Percentiles rank a stretch among this genome's conserved stretches.
phyloP scores from a whole-genome alignment of 305 asterid genomes.

The Fraxinus velutina region DNA sequence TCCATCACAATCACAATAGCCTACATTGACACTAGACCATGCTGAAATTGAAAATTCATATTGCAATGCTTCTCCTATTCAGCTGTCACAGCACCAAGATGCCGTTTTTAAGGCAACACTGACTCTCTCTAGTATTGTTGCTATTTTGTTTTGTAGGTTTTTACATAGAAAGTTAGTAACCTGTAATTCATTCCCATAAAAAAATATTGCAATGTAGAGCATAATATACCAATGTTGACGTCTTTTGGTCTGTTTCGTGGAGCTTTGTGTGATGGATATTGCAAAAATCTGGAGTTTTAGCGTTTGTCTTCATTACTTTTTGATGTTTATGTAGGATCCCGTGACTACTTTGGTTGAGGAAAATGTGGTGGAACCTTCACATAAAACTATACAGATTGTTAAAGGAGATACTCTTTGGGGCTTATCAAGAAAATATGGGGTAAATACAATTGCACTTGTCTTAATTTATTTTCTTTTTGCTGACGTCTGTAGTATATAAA shows the following conservation, averaged over 20 bases:
- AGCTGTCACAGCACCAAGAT: not conserved
- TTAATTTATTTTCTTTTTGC: not conserved
- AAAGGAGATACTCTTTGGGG: constrained; percentile 45
- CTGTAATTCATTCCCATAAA: not conserved
- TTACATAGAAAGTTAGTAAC: not conserved
- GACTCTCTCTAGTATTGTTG: not conserved
- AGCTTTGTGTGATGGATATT: not conserved
- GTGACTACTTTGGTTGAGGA: constrained; percentile 16
- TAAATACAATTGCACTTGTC: not conserved
- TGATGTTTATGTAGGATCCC: constrained; percentile 16
- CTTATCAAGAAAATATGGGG: constrained; percentile 37
- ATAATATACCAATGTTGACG: not conserved
- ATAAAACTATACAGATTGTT: constrained; percentile 31
- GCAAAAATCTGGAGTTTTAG: not conserved
- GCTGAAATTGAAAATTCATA: not conserved
- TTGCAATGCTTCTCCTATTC: not conserved
- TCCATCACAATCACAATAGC: not conserved
- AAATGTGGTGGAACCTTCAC: constrained; percentile 20
- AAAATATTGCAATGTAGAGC: not conserved
- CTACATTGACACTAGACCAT: not conserved
- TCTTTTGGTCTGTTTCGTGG: not conserved
- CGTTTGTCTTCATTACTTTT: not conserved
- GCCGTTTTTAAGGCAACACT: not conserved
- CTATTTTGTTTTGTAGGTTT: not conserved
- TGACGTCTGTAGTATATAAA: not conserved